Evolutionary conservation across 106 monocot genomes (phyloP), one percentile per base, ranked within the genome.

Genomic region (Dioscorea alata): DNA sequence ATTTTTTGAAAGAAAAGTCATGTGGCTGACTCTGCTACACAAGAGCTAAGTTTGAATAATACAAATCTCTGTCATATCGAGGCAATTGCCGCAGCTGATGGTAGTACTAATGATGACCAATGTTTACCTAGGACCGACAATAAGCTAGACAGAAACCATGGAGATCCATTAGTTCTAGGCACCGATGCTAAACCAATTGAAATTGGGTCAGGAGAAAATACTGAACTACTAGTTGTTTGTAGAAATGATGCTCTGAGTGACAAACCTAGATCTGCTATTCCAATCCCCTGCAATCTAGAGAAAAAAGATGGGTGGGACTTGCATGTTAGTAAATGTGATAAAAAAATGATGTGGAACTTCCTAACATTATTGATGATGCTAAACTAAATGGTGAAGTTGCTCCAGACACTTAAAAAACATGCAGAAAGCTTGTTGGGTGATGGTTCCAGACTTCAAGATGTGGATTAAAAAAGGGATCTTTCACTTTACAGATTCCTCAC

Each of bases 291-390:
- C 69, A 77, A 66, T n/a, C 77, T 71, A 49, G 49, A 78, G 35
- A 52, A 79, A 25, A 93, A 84, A 73, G 75, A 71, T 75, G 84
- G 87, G 20, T 42, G 62, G 32, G 70, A 60, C 23, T 70, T 65
- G 18, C 62, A 25, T 82, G 59, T 71, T 57, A 50, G 61, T 28
- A 73, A 10, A 49, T 42, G 8, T 35, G 69, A 73, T 21, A 21
- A 22, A 23, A 70, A 67, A 31, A 23, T 59, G 64, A 74, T 63
- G 48, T 34, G n/a, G 61, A 24, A 20, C 52, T 73, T 48, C 49
- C 69, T 28, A 23, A 33, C 58, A 51, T 63, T 28, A 19, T 8
- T 63, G 73, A 77, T 33, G 52, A 15, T 65, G 59, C 18, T 50
- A 66, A 78, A 24, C 0, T 22, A 20, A 76, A 75, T 57, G 56